Conservation (phyloP, 169 alveolate species). For the Plasmodium ovale region DNA sequence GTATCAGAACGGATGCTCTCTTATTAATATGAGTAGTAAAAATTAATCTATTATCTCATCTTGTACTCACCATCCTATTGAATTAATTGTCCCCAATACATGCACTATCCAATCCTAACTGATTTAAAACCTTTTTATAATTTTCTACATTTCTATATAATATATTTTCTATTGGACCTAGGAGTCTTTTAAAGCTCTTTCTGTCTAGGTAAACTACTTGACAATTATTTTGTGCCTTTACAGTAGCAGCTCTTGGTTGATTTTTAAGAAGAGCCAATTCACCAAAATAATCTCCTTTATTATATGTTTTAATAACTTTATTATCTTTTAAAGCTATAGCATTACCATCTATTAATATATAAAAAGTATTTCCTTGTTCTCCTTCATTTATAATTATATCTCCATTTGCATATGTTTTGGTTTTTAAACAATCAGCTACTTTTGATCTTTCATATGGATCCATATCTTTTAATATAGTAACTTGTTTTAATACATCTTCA, state of each 20-base stretch:
- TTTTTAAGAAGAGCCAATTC: constrained; percentile 95
- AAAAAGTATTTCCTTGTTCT: constrained; percentile 95
- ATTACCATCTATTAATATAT: constrained; percentile 92
- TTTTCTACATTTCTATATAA: constrained; percentile 94
- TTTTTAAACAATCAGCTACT: constrained; percentile 94
- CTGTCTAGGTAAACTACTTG: constrained; percentile 93
- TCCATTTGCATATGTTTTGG: constrained; percentile 86
- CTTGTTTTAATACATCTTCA: constrained; percentile 91
- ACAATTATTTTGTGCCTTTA: constrained; percentile 89
- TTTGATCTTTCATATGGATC: constrained; percentile 95
- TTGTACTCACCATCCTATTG: neutral
- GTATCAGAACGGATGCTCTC: too few relatives aligned
- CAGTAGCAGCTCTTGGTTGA: constrained; percentile 96
- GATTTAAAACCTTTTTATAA: constrained; percentile 85
- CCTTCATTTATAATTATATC: constrained; percentile 95
- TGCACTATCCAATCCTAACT: constrained; percentile 75
- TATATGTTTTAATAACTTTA: constrained; percentile 90
- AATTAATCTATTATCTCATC: neutral
- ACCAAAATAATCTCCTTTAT: constrained; percentile 96
- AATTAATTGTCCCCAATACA: constrained; percentile 49
- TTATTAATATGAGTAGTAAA: too few relatives aligned
- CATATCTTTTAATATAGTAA: constrained; percentile 91
- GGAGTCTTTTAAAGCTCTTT: constrained; percentile 93
- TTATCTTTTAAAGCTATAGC: constrained; percentile 94
- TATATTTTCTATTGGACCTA: constrained; percentile 96